Evolutionary conservation across 257 asterid genomes (phyloP), one percentile per base, ranked within the genome.

Genomic region (Haberlea rhodopensis): DNA sequence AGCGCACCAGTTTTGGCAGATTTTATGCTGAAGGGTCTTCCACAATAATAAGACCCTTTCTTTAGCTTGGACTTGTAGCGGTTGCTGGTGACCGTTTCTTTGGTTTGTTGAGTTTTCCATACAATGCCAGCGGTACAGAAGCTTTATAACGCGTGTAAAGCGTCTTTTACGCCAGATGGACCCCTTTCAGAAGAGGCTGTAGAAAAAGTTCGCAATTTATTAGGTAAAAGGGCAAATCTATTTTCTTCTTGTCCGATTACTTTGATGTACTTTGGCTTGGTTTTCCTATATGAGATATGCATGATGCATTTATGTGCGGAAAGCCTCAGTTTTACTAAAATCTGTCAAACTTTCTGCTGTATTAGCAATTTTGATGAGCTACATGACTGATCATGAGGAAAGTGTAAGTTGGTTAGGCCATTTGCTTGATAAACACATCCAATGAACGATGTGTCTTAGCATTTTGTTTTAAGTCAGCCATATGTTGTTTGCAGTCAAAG

Each of bases 71-170:
- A 43, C 63, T 32, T 57, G n/a, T 28, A 65, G 81, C 57, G 13
- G 78, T 70, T 65, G 72, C 61, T 62, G 48, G 68, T 68, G 43
- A 58, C 69, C 1, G 57, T 70, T 63, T 56, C 75, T 37, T 28
- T 45, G 76, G 69, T 61, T 61, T 25, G 68, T 71, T 68, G 62
- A 62, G 57, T 67, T 63, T 60, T 63, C 78, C 69, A 54, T 76
- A 85, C 90, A 81, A 94, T 94, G 99, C 99, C 99, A 79, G 91
- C 95, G 70, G 77, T 94, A 62, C 99, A 94, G 87, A 94, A 84
- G 89, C 99, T 94, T 61, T 94, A 94, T 73, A 94, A 94, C 31
- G 85, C 97, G 51, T 94, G 99, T 79, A 90, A 77, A 82, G 95
- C 79, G 34, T 86, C 96, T 0, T 92, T 94, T 69, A 79, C 90